Base-by-base conservation (phyloP, 768 basidiomycete species). In the Serendipita sp. region DNA sequence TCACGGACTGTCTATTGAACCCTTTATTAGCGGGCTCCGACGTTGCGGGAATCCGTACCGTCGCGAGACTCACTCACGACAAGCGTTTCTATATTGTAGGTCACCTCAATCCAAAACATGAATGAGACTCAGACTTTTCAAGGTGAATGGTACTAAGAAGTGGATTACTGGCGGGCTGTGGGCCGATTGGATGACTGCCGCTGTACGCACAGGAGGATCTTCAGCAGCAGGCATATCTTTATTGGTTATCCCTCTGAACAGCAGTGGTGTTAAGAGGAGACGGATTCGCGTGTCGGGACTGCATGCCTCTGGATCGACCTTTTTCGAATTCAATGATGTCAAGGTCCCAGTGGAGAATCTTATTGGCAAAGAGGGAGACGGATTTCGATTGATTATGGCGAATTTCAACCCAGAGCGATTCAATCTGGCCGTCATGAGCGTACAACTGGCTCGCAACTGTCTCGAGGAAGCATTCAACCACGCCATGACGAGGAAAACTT, bases 171-270 rank as follows among this genome's bases (percentile, higher is more conserved):
- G 68, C 51, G 69, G 69, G 2, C 52, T 71, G 28, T 72, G 66
- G 64, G 65, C 66, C 3, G 71, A 73, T 66, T 73, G 69, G 64
- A 68, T 72, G 58, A 72, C 71, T 16, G 68, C 72, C 2, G 73
- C 72, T 5, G 73, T 72, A 13, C 67, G 73, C 18, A 74, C 73
- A 1, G 71, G 70, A 38, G 70, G 68, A 32, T 68, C 71, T 10
- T 44, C 64, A 32, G 63, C 58, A 2, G 45, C 46, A 32, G 72
- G 70, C 2, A 65, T 70, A 44, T 70, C 68, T 13, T 44, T 73
- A 23, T 63, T 72, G 35, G 63, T 73, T 30, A 68, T 73, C 35
- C 70, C 70, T 23, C 63, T 68, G 23, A 7, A 51, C 28, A 44
- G 63, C 4, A 66, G 64, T 2, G 71, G 70, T 28, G 47, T 72